phyloP scores from a whole-genome alignment of 306 rosid genomes.

The Gillenia trifoliata region DNA sequence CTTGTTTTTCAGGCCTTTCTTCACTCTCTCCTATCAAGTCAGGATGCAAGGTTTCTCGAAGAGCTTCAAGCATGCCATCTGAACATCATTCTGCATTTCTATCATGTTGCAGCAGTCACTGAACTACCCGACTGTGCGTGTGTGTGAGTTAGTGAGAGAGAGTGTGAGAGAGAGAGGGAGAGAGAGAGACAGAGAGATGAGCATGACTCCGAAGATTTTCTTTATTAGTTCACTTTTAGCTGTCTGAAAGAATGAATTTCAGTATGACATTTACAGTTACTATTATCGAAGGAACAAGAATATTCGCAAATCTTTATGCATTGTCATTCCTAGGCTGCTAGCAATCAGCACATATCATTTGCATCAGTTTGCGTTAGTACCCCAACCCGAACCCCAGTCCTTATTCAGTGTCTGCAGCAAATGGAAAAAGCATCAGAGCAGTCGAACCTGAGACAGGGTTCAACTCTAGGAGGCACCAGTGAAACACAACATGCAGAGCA shows the following conservation, averaged over 20 bases:
- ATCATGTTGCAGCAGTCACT: background rate
- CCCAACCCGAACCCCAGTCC: background rate
- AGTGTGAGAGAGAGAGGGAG: background rate
- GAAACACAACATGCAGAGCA: slow-evolving; percentile 62
- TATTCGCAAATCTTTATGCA: background rate
- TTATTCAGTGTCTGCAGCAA: background rate
- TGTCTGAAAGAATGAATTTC: background rate
- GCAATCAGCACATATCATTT: background rate
- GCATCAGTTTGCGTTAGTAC: background rate
- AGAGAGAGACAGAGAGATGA: background rate
- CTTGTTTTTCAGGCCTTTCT: background rate
- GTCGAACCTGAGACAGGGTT: slow-evolving; percentile 13
- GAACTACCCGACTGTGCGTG: background rate
- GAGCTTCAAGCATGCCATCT: background rate
- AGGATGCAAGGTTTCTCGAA: background rate
- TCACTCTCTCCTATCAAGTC: background rate
- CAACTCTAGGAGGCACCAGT: slow-evolving; percentile 38
- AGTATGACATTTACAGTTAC: background rate
- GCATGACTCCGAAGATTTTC: background rate
- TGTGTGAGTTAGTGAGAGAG: background rate
- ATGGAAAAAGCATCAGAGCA: slow-evolving; percentile 3
- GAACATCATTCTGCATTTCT: background rate
- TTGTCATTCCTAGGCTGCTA: background rate
- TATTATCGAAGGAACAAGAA: background rate
- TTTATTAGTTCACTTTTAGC: background rate